Evolutionary conservation across 768 basidiomycete genomes (phyloP).

Genomic region (Melanogaster broomeanus): DNA sequence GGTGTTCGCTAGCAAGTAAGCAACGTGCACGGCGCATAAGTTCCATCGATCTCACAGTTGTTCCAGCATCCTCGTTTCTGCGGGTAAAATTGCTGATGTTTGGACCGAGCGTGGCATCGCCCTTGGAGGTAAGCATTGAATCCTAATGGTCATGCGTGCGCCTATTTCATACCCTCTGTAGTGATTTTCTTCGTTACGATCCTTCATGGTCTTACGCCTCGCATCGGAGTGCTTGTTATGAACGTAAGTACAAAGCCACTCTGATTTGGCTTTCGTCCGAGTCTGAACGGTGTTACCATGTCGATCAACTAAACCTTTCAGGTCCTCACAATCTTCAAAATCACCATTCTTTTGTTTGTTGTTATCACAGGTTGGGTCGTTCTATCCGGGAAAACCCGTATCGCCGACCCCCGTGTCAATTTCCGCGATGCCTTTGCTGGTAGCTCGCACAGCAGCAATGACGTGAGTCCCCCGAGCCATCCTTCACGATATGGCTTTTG

Average conservation of each 20-base stretch:
- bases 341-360: conserved; percentile 52
- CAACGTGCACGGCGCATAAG: neutral
- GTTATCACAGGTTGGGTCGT: conserved; percentile 63
- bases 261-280: too few relatives aligned
- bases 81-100: conserved; percentile 36
- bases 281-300: too few relatives aligned
- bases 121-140: conserved; percentile 43
- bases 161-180: conserved; percentile 14
- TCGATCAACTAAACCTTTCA: conserved; percentile 16
- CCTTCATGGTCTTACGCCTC: conserved; percentile 54
- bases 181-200: conserved; percentile 52
- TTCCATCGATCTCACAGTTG: neutral
- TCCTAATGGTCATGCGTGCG: neutral
- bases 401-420: conserved; percentile 58
- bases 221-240: conserved; percentile 51
- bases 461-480: conserved; percentile 32
- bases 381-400: conserved; percentile 54
- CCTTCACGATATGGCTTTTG: neutral
- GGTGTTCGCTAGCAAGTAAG: conserved; percentile 40
- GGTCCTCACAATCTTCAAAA: conserved; percentile 56
- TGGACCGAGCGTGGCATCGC: conserved; percentile 64
- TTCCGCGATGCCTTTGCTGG: conserved; percentile 60
- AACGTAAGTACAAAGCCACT: conserved; percentile 41
- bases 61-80: conserved; percentile 50
- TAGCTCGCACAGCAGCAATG: conserved; percentile 52